Percentiles rank a stretch among this genome's conserved stretches.
phyloP scores from a whole-genome alignment of 495 filamentous ascomycete genomes.

The Neurospora discreta region DNA sequence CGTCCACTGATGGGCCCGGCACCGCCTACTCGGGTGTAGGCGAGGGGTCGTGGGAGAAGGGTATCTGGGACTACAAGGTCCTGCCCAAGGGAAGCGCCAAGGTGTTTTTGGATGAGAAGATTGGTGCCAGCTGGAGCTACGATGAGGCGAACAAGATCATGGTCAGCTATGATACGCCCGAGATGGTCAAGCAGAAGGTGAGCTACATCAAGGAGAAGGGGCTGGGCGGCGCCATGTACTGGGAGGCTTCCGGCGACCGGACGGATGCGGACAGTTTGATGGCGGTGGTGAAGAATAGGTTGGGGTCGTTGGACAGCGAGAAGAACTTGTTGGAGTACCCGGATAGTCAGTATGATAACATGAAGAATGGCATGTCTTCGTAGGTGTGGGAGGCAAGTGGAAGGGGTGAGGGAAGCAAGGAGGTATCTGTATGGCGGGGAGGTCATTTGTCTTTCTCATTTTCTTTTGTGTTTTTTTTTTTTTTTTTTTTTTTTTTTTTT shows the following conservation, averaged over 20 bases:
- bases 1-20: slow-evolving; percentile 59
- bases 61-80: slow-evolving; percentile 76
- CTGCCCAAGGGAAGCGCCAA: slow-evolving; percentile 38
- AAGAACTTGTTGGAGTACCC: slow-evolving; percentile 32
- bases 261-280: slow-evolving; percentile 51
- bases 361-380: slow-evolving; percentile 12
- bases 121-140: slow-evolving; percentile 59
- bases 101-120: slow-evolving; percentile 31
- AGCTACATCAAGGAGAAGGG: slow-evolving; percentile 49
- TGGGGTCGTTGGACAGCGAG: slow-evolving; percentile 24
- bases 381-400: too few species aligned
- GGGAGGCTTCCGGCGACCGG: slow-evolving; percentile 73
- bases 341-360: slow-evolving; percentile 32
- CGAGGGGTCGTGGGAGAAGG: slow-evolving; percentile 58
- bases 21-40: slow-evolving; percentile 54
- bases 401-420: background rate
- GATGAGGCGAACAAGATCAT: slow-evolving; percentile 46
- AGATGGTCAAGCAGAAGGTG: slow-evolving; percentile 51
- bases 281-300: slow-evolving; percentile 29
- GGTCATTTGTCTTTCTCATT: background rate
- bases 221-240: slow-evolving; percentile 81
- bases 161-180: slow-evolving; percentile 63
- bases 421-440: background rate
- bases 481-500: too few species aligned
- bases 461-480: too few species aligned